Conservation (phyloP, 208 protist genomes). For the Trypanosoma cruzi region DNA sequence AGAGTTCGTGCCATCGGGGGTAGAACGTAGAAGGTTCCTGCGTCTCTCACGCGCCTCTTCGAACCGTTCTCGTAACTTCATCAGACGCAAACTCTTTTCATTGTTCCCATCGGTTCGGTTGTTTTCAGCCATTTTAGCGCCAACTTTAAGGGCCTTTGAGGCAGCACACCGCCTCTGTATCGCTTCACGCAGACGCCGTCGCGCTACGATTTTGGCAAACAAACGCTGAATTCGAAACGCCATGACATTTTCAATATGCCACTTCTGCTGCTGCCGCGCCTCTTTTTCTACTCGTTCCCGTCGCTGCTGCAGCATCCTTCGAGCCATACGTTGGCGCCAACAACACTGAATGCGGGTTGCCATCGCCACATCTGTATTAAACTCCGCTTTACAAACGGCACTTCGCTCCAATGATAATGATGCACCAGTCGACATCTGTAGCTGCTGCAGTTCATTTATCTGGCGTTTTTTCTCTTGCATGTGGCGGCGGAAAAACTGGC, state of each 20-base stretch:
- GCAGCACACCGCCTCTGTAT: constrained; percentile 10
- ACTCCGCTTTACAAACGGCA: not conserved
- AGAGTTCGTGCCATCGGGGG: constrained; percentile 6
- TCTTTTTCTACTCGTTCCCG: not conserved
- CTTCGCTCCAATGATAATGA: not conserved
- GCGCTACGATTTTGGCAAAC: constrained; percentile 6
- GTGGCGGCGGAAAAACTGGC: not conserved
- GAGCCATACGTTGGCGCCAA: constrained; percentile 22
- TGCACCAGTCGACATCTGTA: not conserved
- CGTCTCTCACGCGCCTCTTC: constrained; percentile 65
- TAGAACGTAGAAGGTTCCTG: constrained; percentile 29
- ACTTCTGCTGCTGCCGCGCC: constrained; percentile 7
- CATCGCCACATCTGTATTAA: constrained; percentile 6
- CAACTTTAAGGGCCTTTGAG: not conserved
- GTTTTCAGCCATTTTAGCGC: not conserved
- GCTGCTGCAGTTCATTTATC: not conserved
- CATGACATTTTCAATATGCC: constrained; percentile 27
- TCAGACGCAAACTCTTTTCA: constrained; percentile 1
- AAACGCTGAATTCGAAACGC: constrained; percentile 21
- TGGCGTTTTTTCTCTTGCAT: not conserved
- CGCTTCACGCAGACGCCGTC: constrained; percentile 6
- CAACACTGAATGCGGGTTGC: constrained; percentile 20
- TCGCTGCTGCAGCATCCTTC: not conserved
- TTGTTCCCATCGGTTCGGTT: not conserved
- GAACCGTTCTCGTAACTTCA: constrained; percentile 64